A percentile compares a stretch with the other conserved stretches of the same genome.
These are phyloP conservation scores for Eragrostis tef DNA, from an alignment of 202 grass and related monocot genomes.

Conservation along the genomic window DNA sequence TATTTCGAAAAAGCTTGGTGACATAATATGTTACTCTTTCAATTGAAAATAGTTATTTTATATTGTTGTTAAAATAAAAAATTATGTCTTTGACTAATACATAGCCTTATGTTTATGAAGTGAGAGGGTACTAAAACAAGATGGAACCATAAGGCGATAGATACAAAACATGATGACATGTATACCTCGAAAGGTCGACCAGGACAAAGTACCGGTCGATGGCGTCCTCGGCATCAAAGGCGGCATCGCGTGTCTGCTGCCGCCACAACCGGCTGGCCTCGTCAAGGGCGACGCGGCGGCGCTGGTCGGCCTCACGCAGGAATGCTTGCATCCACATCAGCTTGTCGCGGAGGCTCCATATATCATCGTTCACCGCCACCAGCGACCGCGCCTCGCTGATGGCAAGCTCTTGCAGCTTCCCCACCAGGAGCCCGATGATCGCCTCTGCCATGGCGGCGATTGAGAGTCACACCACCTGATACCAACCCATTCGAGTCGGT, in stretches of 20 bases:
- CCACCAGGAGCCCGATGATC: slow-evolving; percentile 24
- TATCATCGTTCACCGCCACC: slow-evolving; percentile 35
- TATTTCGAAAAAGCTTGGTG: too few relatives aligned
- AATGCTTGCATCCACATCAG: slow-evolving; percentile 54
- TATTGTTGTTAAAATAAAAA: too few relatives aligned
- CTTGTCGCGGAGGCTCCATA: slow-evolving; percentile 46
- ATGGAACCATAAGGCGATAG: too few relatives aligned
- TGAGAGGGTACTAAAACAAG: too few relatives aligned
- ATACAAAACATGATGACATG: neutral
- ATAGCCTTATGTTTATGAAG: too few relatives aligned
- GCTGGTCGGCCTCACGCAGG: slow-evolving; percentile 38
- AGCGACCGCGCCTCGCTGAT: slow-evolving; percentile 16
- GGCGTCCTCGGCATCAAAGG: slow-evolving; percentile 48
- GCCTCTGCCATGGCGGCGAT: slow-evolving; percentile 37
- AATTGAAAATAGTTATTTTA: too few relatives aligned
- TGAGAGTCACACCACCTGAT: too few relatives aligned
- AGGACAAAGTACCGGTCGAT: slow-evolving; percentile 42
- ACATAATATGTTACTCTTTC: too few relatives aligned
- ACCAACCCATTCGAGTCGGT: too few relatives aligned
- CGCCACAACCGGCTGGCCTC: slow-evolving; percentile 18
- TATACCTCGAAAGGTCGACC: slow-evolving; percentile 29
- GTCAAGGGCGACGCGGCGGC: neutral
- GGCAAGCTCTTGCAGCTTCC: slow-evolving; percentile 43
- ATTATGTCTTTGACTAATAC: too few relatives aligned
- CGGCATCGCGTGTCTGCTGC: slow-evolving; percentile 45